Conservation (phyloP, 495 filamentous ascomycete species). For the Lasiosphaeria hispida region DNA sequence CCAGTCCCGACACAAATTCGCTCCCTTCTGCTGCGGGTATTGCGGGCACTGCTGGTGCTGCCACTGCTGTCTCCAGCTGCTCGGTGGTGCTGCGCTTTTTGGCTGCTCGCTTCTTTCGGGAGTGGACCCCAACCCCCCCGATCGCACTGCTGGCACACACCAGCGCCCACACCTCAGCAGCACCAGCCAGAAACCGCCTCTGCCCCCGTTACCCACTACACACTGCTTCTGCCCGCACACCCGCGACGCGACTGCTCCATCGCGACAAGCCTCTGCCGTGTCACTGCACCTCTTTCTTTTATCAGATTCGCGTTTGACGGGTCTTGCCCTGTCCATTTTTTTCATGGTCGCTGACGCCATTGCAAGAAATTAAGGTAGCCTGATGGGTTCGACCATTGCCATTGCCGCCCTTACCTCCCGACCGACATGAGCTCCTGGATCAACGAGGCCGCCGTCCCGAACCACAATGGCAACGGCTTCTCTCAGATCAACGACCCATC, state of each 20-base stretch:
- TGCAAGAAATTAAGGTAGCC: constrained; percentile 34
- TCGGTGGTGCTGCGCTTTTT: neutral
- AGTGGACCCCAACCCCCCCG: constrained; percentile 26
- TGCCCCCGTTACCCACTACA: constrained; percentile 36
- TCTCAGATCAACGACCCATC: constrained; percentile 57
- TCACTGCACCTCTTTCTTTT: constrained; percentile 39
- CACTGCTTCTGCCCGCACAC: constrained; percentile 30
- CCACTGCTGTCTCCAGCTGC: neutral
- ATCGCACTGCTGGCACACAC: constrained; percentile 17
- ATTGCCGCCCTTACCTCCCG: constrained; percentile 28
- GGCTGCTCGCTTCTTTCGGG: constrained; percentile 17
- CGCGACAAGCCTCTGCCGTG: constrained; percentile 46
- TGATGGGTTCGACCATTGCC: constrained; percentile 45
- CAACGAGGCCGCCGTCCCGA: constrained; percentile 71
- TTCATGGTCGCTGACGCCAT: constrained; percentile 48
- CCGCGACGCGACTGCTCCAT: constrained; percentile 56
- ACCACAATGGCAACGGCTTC: constrained; percentile 77
- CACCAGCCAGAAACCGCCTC: constrained; percentile 30
- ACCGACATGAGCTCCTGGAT: constrained; percentile 76
- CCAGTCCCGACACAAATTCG: constrained; percentile 13
- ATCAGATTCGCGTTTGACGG: constrained; percentile 32
- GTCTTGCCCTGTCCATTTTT: constrained; percentile 26
- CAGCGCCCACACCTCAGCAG: constrained; percentile 20
- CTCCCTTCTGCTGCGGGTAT: constrained; percentile 2
- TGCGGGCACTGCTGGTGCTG: neutral